Evolutionary conservation across 2,329 filamentous ascomycete genomes (phyloP).

Genomic region (Fusarium multiceps): DNA sequence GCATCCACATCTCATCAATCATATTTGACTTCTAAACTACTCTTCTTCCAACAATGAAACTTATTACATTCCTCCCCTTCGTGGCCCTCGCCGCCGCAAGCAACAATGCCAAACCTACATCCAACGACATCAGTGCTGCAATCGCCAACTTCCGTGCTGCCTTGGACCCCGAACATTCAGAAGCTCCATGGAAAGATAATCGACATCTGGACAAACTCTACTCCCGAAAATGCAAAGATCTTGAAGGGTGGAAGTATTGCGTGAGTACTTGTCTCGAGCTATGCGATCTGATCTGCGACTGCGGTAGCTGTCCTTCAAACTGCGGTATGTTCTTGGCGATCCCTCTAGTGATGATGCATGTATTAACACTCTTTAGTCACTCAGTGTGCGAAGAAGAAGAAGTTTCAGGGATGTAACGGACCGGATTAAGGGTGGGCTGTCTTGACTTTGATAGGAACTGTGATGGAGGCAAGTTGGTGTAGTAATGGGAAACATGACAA

Average conservation of each 20-base stretch:
- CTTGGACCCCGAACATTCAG: background rate
- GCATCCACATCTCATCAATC: background rate
- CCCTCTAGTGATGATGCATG: accelerated
- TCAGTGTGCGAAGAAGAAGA: background rate
- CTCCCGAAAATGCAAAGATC: background rate
- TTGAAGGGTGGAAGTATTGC: background rate
- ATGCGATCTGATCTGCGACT: background rate
- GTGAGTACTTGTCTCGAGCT: background rate
- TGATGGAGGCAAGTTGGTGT: background rate
- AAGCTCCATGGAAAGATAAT: background rate
- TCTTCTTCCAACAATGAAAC: background rate
- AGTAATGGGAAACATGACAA: background rate
- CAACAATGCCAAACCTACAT: background rate
- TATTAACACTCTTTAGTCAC: background rate
- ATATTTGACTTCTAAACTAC: background rate
- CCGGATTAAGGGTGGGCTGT: no score
- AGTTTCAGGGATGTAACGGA: background rate
- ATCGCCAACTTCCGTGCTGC: background rate
- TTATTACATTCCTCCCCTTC: background rate
- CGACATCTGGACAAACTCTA: background rate
- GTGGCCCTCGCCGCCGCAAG: background rate
- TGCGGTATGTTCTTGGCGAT: background rate
- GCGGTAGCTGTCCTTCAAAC: background rate
- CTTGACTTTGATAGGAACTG: background rate
- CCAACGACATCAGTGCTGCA: background rate